Conservation (phyloP, 345 rosid genomes). For the Pelargonium nanum region DNA sequence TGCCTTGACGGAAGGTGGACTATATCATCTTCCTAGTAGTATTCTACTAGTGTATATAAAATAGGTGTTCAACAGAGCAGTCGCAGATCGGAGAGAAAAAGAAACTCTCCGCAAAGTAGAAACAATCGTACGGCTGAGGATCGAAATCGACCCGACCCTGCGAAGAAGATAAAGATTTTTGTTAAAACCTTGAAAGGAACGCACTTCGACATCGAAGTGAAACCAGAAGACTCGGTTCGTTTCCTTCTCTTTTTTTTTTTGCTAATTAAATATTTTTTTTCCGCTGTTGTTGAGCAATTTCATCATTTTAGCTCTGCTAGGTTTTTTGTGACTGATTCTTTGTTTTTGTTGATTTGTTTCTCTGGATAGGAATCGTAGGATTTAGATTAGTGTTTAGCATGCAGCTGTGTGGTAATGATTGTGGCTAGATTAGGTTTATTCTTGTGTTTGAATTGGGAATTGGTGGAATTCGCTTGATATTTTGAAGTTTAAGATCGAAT, state of each 20-base stretch:
- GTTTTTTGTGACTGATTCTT: neutral
- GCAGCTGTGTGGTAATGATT: no score
- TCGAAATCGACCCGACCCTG: neutral
- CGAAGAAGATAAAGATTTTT: conserved; percentile 17
- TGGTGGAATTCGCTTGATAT: neutral
- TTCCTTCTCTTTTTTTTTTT: neutral
- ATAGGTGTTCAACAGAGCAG: no score
- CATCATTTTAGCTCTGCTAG: no score
- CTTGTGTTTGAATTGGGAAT: neutral
- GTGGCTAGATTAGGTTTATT: neutral
- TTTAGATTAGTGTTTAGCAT: no score
- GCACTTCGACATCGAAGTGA: conserved; percentile 21
- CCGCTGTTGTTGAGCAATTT: neutral
- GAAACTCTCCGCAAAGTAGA: neutral
- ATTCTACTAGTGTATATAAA: no score
- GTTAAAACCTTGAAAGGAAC: conserved; percentile 23
- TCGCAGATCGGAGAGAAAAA: neutral
- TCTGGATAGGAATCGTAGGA: no score
- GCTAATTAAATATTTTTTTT: neutral
- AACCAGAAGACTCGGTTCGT: conserved; percentile 19
- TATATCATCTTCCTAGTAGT: no score
- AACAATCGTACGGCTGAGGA: neutral
- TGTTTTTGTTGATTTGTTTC: no score
- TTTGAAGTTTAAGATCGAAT: neutral
- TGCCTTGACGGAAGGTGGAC: no score